Base-by-base conservation (phyloP, 2,329 filamentous ascomycete genomes). In the Fusarium chaquense region DNA sequence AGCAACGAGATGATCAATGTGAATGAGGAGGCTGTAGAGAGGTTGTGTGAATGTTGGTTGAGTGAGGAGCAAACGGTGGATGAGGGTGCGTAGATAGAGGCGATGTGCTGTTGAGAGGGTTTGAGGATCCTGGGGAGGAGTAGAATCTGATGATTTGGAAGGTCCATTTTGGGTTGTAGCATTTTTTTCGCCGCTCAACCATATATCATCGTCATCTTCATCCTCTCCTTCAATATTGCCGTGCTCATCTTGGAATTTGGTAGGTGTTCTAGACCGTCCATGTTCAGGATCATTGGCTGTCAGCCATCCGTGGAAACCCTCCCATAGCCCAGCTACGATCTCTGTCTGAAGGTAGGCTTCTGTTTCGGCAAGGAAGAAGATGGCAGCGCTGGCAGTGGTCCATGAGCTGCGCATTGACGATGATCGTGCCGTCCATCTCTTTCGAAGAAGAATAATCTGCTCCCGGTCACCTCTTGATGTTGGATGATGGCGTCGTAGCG, bases 271-370 rank as follows among this genome's bases (percentile, higher is more conserved):
- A 4, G 76, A 74, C 24, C 63, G 65, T 26, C 45, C 60, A 28
- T 66, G 59, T 30, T 78, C 76, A 47, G 77, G 73, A 35, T 79
- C 77, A 6, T 82, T 82, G 13, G 83, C 83, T 30, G 84, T 84
- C 20, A 97, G 83, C 93, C 94, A 98, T 16, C 80, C 78, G 55
- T 91, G 87, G 72, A 98, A 94, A 53, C 92, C 89, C 18, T 90
- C 87, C 89, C 94, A 98, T 2, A 93, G 90, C 33, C 90, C 90
- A 63, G 90, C 88, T 16, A 98, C 90, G 9, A 98, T 90, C 76
- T 97, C 94, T 2, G 92, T 93, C 78, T 98, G 95, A 45, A 98
- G 89, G 74, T 97, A 98, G 5, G 89, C 89, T 71, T 95, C 92
- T 16, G 93, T 91, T 77, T 98, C 94, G 0, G 92, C 93, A 5